Conservation (phyloP, 208 protist species). For the Leishmania aethiopica region DNA sequence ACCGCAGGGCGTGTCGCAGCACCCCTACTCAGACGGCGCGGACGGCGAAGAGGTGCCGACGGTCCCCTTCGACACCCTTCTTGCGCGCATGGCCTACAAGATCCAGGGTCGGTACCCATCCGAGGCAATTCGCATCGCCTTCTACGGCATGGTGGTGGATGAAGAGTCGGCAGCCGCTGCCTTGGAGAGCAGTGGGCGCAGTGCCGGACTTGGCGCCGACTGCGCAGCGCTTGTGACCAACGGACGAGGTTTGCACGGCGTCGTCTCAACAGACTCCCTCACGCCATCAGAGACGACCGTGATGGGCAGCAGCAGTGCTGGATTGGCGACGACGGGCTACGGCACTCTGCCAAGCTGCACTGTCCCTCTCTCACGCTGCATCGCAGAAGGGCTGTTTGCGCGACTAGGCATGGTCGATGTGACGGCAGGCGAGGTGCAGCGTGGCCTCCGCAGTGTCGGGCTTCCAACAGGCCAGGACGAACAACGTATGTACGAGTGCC, state of each 20-base stretch:
- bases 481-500: constrained; percentile 27
- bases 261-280: constrained; percentile 21
- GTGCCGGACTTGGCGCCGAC: not conserved
- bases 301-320: constrained; percentile 16
- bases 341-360: constrained; percentile 23
- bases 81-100: constrained; percentile 71
- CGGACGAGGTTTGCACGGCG: constrained; percentile 16
- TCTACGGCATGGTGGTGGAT: constrained; percentile 56
- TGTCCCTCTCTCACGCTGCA: constrained; percentile 46
- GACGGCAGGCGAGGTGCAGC: constrained; percentile 34
- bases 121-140: constrained; percentile 65
- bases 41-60: constrained; percentile 20
- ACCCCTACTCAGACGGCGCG: not conserved
- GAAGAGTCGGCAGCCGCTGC: constrained; percentile 17
- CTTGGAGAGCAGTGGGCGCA: constrained; percentile 12
- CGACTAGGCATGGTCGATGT: constrained; percentile 56
- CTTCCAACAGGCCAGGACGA: constrained; percentile 32
- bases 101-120: constrained; percentile 76
- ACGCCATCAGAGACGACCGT: constrained; percentile 19
- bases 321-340: not conserved
- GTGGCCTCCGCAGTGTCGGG: constrained; percentile 37
- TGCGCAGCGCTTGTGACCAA: not conserved
- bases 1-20: not conserved
- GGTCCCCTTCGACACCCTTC: constrained; percentile 73
- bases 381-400: constrained; percentile 54